Percentiles rank a stretch among this genome's conserved stretches.
These are phyloP conservation scores for Skeletonema grethae DNA, from an alignment of 108 stramenopile species.

Conservation along the genomic window DNA sequence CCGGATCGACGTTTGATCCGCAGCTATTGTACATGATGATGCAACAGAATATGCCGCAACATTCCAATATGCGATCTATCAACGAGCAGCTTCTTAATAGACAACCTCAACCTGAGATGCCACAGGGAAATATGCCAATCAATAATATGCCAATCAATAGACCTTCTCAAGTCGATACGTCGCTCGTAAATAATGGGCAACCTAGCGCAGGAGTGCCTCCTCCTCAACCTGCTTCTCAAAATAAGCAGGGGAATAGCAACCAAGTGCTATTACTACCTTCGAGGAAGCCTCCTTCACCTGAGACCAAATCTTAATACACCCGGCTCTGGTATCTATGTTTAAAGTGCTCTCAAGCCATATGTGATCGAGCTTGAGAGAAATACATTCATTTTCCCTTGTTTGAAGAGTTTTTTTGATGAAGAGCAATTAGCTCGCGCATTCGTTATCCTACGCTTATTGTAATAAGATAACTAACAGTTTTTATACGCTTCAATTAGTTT, in stretches of 20 bases:
- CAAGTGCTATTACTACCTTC: background rate
- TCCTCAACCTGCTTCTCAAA: background rate
- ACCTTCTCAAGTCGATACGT: background rate
- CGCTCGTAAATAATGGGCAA: background rate
- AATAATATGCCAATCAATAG: background rate
- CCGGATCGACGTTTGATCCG: background rate
- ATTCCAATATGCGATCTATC: background rate
- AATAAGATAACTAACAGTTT: no score
- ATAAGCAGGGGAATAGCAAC: background rate
- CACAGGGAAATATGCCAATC: background rate
- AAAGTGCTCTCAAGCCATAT: background rate
- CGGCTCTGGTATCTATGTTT: background rate
- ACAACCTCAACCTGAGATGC: background rate
- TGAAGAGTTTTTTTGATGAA: no score
- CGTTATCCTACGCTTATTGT: background rate
- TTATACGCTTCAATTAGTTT: no score
- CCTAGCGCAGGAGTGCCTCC: background rate
- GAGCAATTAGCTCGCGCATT: no score
- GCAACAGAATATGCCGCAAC: background rate
- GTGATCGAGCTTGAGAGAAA: background rate
- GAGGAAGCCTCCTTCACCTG: background rate
- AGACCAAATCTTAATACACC: background rate
- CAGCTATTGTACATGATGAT: conserved; percentile 1
- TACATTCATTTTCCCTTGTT: background rate
- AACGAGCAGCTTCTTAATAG: background rate